Base-by-base conservation (phyloP, 176 grass and related monocot species). In the Oryza nivara region DNA sequence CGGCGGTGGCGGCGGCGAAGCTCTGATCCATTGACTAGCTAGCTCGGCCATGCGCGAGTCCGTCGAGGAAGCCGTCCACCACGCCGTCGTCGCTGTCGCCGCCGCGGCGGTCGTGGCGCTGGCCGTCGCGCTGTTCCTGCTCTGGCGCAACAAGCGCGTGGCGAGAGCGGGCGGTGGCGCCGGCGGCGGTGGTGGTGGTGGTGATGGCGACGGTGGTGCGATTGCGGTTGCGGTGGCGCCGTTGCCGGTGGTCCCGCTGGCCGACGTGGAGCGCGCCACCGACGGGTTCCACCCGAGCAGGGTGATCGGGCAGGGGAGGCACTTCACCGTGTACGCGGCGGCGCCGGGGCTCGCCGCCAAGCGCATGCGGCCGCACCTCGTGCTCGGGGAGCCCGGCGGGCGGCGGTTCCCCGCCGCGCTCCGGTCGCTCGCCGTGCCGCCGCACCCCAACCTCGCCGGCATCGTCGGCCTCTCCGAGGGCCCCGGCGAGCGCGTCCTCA, bases 281-380 rank as follows among this genome's bases (percentile, higher is more conserved):
- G 88, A 92, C 41, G 88, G 94, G 14, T 97, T 97, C 76, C 94
- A 94, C 85, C 61, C 72, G 5, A 82, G 88, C 45, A 64, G 77
- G 19, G 30, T 97, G 12, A 70, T 94, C 47, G 90, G 92, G 25
- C 80, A 80, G 36, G 92, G 92, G 14, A 15, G 68, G 45, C 85
- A 86, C 30, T 87, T 87, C 22, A 80, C 90, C 3, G 94, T 94
- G 13, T 97, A 92, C 72, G 77, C 68, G 7, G 89, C 92, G 64
- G 73, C 44, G 4, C 75, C 92, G 2, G 82, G 70, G 7, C 65
- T 83, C 82, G 88, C 90, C 6, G 90, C 89, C 11, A 97, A 97
- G 76, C 92, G 94, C 58, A 80, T 97, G 78, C 92, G 87, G 72
- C 80, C 83, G 9, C 69, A 84, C 67, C 74, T 97, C 43, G 80